Conservation (phyloP, 257 asterid species). For the Plantago major region DNA sequence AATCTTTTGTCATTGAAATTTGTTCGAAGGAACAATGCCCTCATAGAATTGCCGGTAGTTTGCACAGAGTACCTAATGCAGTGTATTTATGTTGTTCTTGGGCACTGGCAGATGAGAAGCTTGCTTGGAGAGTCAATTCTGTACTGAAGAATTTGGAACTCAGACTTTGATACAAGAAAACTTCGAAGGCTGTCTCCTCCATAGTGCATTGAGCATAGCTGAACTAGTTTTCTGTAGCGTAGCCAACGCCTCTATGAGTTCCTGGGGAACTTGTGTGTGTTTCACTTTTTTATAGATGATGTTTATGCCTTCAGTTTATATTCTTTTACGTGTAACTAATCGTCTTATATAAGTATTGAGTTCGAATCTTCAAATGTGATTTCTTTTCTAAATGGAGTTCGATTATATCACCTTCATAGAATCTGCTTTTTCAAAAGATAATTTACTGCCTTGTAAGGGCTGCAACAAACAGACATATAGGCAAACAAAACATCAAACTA, state of each 20-base stretch:
- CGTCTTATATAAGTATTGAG: too few species aligned
- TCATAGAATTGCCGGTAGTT: constrained; percentile 26
- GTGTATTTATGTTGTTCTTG: constrained; percentile 52
- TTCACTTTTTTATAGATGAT: background rate
- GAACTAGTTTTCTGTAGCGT: background rate
- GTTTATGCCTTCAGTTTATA: background rate
- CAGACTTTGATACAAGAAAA: background rate
- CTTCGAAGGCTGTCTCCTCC: background rate
- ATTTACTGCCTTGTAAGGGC: constrained; percentile 78
- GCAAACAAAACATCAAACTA: background rate
- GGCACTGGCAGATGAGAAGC: constrained; percentile 46
- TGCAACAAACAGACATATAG: constrained; percentile 37
- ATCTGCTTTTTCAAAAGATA: constrained; percentile 77
- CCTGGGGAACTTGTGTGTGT: background rate
- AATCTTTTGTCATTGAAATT: constrained; percentile 37
- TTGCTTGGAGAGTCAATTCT: constrained; percentile 54
- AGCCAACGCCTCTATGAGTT: background rate
- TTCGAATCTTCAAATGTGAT: too few species aligned
- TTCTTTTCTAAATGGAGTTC: constrained; percentile 22
- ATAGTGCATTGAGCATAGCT: too few species aligned
- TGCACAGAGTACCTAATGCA: constrained; percentile 11
- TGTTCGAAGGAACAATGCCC: constrained; percentile 49
- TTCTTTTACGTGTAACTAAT: too few species aligned
- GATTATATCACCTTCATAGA: constrained; percentile 60
- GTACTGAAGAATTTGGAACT: constrained; percentile 29